Percentiles rank a stretch among this genome's conserved stretches.
phyloP scores from a whole-genome alignment of 1,139 yeast genomes.

The Pichia sp. region DNA sequence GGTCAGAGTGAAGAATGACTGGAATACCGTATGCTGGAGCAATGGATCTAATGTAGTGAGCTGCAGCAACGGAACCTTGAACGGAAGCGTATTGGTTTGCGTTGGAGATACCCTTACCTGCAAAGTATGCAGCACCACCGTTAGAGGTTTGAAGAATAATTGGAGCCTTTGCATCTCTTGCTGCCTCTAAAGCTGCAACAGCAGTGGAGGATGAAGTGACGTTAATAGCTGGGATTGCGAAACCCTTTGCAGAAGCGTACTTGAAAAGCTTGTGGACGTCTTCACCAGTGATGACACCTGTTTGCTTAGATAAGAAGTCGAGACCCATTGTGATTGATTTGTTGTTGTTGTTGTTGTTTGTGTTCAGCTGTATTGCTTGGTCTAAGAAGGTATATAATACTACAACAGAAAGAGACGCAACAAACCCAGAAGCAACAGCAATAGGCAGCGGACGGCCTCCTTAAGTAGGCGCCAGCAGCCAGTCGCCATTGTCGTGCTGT shows the following conservation, averaged over 20 bases:
- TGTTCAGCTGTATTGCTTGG: too few species aligned
- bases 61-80: conserved; percentile 96
- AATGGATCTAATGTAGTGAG: conserved; percentile 92
- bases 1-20: conserved; percentile 96
- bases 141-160: conserved; percentile 95
- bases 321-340: conserved; percentile 26
- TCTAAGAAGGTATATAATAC: too few species aligned
- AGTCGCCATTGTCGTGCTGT: too few species aligned
- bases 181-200: conserved; percentile 96
- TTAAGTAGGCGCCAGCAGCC: too few species aligned
- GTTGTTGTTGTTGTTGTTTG: not conserved
- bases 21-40: conserved; percentile 98
- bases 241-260: conserved; percentile 88
- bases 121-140: conserved; percentile 99
- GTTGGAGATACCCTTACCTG: conserved; percentile 98
- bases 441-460: too few species aligned
- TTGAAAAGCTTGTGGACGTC: conserved; percentile 90
- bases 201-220: conserved; percentile 97
- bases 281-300: conserved; percentile 99
- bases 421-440: too few species aligned
- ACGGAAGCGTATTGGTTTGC: conserved; percentile 89
- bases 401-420: too few species aligned
- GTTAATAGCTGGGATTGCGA: conserved; percentile 98
- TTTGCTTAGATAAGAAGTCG: conserved; percentile 65
- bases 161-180: conserved; percentile 94